These are phyloP conservation scores for Dichotomocladium elegans DNA, from an alignment of 371 early-diverging fungal species.

Conservation along the genomic window DNA sequence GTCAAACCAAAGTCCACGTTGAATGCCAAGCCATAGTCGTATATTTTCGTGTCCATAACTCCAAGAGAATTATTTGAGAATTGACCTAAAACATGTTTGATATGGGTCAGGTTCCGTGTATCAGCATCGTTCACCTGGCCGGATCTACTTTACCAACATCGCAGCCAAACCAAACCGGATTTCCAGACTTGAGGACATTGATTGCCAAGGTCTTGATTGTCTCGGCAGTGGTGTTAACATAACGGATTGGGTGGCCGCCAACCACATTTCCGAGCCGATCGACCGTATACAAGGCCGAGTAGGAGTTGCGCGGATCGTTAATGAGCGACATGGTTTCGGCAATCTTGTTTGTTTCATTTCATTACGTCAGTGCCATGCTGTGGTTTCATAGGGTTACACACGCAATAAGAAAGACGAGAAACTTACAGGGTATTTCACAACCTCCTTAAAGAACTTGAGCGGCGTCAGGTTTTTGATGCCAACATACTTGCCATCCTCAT, in stretches of 20 bases:
- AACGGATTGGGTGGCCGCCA: conserved; percentile 63
- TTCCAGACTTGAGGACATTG: conserved; percentile 54
- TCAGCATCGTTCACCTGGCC: background rate
- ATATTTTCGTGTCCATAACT: conserved; percentile 63
- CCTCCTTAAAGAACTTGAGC: conserved; percentile 57
- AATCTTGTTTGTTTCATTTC: too few relatives aligned
- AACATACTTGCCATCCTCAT: conserved; percentile 68
- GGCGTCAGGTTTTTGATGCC: conserved; percentile 59
- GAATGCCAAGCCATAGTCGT: conserved; percentile 70
- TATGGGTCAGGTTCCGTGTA: too few relatives aligned
- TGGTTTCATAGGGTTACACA: background rate
- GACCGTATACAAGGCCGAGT: conserved; percentile 65
- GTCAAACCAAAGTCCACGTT: conserved; percentile 56
- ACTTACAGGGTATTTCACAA: conserved; percentile 59
- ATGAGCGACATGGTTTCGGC: conserved; percentile 67
- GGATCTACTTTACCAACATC: conserved; percentile 67
- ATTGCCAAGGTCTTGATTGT: conserved; percentile 62
- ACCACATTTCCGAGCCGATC: conserved; percentile 73
- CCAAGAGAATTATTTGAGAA: conserved; percentile 44
- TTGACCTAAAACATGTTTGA: conserved; percentile 20
- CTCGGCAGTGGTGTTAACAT: conserved; percentile 60
- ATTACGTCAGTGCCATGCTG: too few relatives aligned
- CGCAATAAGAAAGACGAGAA: background rate
- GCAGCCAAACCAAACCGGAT: conserved; percentile 83
- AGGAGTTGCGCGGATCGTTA: conserved; percentile 75